Percentiles rank a stretch among this genome's conserved stretches.
phyloP scores from a whole-genome alignment of 176 grass and related monocot species.

The Panicum miliaceum region DNA sequence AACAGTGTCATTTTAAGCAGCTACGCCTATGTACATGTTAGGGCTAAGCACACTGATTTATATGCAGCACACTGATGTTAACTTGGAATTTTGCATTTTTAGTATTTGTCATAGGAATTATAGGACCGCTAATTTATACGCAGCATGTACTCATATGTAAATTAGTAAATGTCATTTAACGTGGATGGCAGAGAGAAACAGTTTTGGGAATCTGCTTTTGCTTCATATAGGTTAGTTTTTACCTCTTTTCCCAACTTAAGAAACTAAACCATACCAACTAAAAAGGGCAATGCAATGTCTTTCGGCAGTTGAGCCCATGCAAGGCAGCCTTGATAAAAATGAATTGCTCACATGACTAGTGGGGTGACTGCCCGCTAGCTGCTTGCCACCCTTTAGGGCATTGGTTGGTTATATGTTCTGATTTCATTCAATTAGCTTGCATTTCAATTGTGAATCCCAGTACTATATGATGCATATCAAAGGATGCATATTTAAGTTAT shows the following conservation, averaged over 20 bases:
- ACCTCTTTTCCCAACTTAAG: not conserved
- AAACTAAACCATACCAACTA: not conserved
- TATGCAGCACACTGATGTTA: not conserved
- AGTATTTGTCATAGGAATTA: not conserved
- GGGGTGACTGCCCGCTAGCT: not conserved
- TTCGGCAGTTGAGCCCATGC: not conserved
- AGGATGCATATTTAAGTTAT: not conserved
- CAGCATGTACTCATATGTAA: not conserved
- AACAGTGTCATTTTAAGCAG: not conserved
- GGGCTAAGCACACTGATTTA: not conserved
- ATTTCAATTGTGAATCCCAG: not conserved
- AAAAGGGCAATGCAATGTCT: not conserved
- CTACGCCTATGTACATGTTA: not conserved
- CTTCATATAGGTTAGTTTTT: not conserved
- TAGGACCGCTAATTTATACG: not conserved
- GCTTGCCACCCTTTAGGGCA: not conserved
- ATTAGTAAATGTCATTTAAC: not conserved
- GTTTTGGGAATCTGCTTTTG: not conserved
- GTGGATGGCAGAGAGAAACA: not conserved
- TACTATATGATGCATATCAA: not conserved
- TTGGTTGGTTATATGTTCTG: not conserved
- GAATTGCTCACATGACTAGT: not conserved
- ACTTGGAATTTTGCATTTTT: not conserved
- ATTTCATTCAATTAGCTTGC: conserved; percentile 9
- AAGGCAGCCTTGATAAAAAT: not conserved